Evolutionary conservation across 2,329 filamentous ascomycete species (phyloP).

Genomic region (Epicoccum sorghinum): DNA sequence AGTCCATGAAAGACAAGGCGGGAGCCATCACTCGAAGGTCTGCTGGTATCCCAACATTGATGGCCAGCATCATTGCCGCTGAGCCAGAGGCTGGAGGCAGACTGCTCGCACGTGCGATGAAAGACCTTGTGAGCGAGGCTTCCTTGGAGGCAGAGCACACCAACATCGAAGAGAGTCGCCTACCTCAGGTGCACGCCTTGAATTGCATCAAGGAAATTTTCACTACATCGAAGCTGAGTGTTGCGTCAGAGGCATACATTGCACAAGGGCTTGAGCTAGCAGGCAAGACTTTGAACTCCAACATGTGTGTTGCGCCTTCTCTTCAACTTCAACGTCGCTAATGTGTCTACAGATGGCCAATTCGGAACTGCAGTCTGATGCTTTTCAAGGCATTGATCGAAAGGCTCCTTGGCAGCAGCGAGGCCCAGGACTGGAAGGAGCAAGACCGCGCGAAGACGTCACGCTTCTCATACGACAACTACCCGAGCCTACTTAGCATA

Average conservation of each 20-base stretch:
- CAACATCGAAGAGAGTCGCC: slow-evolving; percentile 61
- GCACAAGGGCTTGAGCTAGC: slow-evolving; percentile 79
- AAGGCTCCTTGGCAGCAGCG: slow-evolving; percentile 74
- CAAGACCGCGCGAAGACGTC: slow-evolving; percentile 49
- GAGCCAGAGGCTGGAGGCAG: slow-evolving; percentile 61
- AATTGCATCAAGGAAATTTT: slow-evolving; percentile 95
- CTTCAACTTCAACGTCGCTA: background rate
- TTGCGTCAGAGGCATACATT: slow-evolving; percentile 74
- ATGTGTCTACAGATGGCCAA: slow-evolving; percentile 72
- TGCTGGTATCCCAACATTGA: slow-evolving; percentile 85
- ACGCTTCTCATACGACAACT: slow-evolving; percentile 72
- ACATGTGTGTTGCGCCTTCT: slow-evolving; percentile 63
- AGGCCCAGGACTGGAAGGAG: slow-evolving; percentile 65
- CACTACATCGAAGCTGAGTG: slow-evolving; percentile 77
- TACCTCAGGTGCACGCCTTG: slow-evolving; percentile 92
- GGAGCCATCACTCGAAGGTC: slow-evolving; percentile 86
- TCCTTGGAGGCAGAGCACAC: slow-evolving; percentile 60
- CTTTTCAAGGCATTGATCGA: slow-evolving; percentile 86
- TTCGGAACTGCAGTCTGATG: slow-evolving; percentile 91
- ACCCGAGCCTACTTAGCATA: slow-evolving; percentile 68
- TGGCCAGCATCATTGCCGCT: slow-evolving; percentile 79
- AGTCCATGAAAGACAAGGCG: slow-evolving; percentile 74
- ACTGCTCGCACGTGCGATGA: slow-evolving; percentile 70
- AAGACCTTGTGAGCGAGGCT: slow-evolving; percentile 66
- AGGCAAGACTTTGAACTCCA: slow-evolving; percentile 76